phyloP scores from a whole-genome alignment of 202 grass and related monocot genomes.

The Cymbopogon flexuosus region DNA sequence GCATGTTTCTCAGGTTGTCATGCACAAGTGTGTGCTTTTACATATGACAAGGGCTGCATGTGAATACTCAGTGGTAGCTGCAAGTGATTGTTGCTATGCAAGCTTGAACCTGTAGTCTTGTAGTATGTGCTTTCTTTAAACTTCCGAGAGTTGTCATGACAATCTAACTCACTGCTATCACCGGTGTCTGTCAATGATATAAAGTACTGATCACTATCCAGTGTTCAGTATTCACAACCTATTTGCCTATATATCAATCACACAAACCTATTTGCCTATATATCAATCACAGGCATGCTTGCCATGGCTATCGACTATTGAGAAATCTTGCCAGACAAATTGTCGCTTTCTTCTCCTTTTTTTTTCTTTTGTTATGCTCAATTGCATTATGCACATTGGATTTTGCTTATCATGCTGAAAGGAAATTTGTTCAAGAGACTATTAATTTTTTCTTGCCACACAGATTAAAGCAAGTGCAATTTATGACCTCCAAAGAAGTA shows the following conservation, averaged over 20 bases:
- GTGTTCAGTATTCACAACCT: neutral
- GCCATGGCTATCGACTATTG: neutral
- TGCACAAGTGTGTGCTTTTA: neutral
- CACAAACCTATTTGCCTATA: slow-evolving; percentile 1
- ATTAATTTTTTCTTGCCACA: slow-evolving; percentile 1
- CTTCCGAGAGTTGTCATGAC: neutral
- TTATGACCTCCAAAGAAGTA: slow-evolving; percentile 60
- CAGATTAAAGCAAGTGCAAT: slow-evolving; percentile 57
- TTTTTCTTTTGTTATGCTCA: neutral
- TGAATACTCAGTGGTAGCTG: neutral
- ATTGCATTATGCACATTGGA: neutral
- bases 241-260: slow-evolving; percentile 1
- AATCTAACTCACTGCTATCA: neutral
- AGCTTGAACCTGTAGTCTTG: neutral
- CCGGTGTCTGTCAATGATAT: neutral
- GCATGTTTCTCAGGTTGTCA: neutral
- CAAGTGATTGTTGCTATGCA: neutral
- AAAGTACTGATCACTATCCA: neutral
- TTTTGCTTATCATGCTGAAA: neutral
- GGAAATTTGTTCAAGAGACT: neutral
- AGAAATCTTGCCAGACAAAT: neutral
- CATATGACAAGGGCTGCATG: neutral
- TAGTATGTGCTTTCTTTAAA: neutral
- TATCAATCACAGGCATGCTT: neutral
- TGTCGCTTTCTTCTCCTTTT: neutral